Base-by-base conservation (phyloP, 371 early-diverging fungal species). In the Smittium mucronatum region DNA sequence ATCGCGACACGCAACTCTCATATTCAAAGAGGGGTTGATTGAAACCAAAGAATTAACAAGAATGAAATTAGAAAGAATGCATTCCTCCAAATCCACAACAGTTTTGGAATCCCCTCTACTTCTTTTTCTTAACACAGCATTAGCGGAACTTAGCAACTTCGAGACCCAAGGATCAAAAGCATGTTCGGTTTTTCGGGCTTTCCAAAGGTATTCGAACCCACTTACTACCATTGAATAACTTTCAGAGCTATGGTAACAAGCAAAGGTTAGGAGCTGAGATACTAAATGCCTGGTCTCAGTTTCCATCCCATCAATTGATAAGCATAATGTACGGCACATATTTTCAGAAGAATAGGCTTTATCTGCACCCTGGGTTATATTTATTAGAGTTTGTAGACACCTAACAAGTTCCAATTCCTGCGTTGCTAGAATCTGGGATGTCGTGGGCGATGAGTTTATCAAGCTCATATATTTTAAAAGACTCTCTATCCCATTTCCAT, bases 181-280 rank as follows among this genome's bases (percentile, higher is more conserved):
- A 31, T 33, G 2, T 25, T 33, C 25, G 5, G 30, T 34, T 21
- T 64, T 36, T 64, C 64, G 16, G 32, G 5, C 25, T 47, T 28
- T 57, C 36, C 67, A 33, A 11, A 67, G 47, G n/a, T 17, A 2
- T 28, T 33, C 25, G 29, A 33, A 30, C 17, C 67, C 67, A 11
- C 28, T 47, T 47, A 67, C 36, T 25, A 67, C 21, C 67, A 36
- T 30, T 8, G 2, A 15, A 47, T 36, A 47, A 15, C 25, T 36
- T 33, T 36, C 57, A 16, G 34, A 25, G 57, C 47, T 47, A 29
- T 36, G 29, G 29, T 67, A 47, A 36, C 67, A 67, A 5, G 47
- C 67, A 36, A 67, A 36, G 5, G 67, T 47, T 5, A 67, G 67
- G n/a, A 67, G 28, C 31, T 67, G 34, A 16, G 67, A 35, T 11